Conservation (phyloP, 2,329 filamentous ascomycete genomes). For the Exophiala viscosa region DNA sequence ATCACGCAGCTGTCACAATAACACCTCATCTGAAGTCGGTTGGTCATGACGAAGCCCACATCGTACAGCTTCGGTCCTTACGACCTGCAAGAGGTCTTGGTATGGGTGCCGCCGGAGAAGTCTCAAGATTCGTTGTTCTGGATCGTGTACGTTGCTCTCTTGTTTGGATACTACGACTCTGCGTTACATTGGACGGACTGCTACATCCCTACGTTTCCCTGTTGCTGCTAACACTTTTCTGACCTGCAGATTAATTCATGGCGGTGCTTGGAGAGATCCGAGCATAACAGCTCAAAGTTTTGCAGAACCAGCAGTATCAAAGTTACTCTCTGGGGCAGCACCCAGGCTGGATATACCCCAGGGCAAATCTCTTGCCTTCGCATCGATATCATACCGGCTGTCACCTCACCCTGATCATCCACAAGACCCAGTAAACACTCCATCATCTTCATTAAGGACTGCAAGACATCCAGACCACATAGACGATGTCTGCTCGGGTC, state of each 20-base stretch:
- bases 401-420: conserved; percentile 3
- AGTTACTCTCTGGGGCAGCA: not conserved
- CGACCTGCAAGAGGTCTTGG: conserved; percentile 4
- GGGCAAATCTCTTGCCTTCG: not conserved
- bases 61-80: not conserved
- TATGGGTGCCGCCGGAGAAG: conserved; percentile 1
- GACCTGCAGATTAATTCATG: not conserved
- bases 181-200: not conserved
- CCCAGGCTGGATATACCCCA: not conserved
- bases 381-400: conserved; percentile 6
- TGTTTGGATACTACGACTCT: not conserved
- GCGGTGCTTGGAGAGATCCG: conserved; percentile 6
- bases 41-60: not conserved
- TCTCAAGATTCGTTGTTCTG: not conserved
- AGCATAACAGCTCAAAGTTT: conserved; percentile 3
- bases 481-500: not conserved
- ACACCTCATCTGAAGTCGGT: not conserved
- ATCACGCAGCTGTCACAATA: too few species aligned
- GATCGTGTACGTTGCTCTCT: conserved; percentile 4
- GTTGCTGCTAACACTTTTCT: not conserved
- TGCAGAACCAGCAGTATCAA: conserved; percentile 1
- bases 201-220: not conserved
- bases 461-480: conserved; percentile 4
- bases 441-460: not conserved
- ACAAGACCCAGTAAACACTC: not conserved